Evolutionary conservation across 2,329 filamentous ascomycete species (phyloP), one percentile per base, ranked within the genome.

Genomic region (Xylariaceae sp.): DNA sequence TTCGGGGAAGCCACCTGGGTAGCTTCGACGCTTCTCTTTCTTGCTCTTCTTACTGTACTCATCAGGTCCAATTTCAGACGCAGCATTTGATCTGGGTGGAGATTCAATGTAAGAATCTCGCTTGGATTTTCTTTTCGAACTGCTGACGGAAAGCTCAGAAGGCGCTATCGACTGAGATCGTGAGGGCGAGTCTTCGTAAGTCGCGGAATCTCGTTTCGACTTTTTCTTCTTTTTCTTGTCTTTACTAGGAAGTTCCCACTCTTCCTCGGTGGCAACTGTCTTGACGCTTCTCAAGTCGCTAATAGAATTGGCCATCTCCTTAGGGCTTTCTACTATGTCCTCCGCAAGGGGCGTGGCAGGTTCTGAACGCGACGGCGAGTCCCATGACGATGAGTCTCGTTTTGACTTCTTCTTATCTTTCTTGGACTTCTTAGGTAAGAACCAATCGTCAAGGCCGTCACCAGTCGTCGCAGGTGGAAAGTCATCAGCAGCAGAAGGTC

Each of bases 251-350:
- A 51, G 52, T 22, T 60, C 62, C 59, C 62, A 64, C 8, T 66
- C 64, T 37, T 69, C 67, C 38, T 63, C 62, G 15, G 48, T 42
- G 4, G 39, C 39, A 28, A 31, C 17, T 12, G 38, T 38, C 19
- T 55, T 55, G 13, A 55, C 60, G 29, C 55, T 54, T 7, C 43
- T 56, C 31, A 57, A 26, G 39, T 64, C 56, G 36, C 51, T 53
- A 37, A 56, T 59, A 16, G 61, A 55, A 34, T 61, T 57, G 30
- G 37, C 38, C 53, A 72, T 71, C 48, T 66, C 65, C 45, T 66
- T 69, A 33, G 65, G 67, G 44, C 64, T 68, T 41, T 68, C 67
- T 19, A 59, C 54, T 12, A 62, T 59, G 30, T 69, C 64, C 8
- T 52, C 42, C 18, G 42, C 30, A 9, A 64, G 60, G 8, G 58